phyloP scores from a whole-genome alignment of 257 asterid genomes.

The Coffea eugenioides region DNA sequence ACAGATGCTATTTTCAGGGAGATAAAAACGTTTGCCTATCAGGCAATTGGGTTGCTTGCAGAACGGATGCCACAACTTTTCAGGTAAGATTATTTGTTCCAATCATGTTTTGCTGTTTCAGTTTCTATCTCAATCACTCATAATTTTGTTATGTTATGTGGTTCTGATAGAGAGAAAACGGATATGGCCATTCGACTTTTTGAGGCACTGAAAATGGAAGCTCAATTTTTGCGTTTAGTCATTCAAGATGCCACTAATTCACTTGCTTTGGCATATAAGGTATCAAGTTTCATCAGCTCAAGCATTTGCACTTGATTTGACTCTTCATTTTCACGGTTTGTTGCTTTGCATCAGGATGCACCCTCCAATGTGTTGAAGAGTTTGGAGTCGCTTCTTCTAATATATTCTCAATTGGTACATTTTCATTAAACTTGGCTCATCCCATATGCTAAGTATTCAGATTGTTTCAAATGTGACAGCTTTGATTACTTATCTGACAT shows the following conservation, averaged over 20 bases:
- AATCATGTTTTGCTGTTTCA: slow-evolving; percentile 10
- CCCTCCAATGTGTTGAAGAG: slow-evolving; percentile 65
- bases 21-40: slow-evolving; percentile 80
- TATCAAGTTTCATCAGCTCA: slow-evolving; percentile 23
- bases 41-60: slow-evolving; percentile 95
- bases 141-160: slow-evolving; percentile 18
- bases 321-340: slow-evolving; percentile 22
- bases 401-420: slow-evolving; percentile 73
- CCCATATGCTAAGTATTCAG: slow-evolving; percentile 19
- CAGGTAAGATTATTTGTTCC: slow-evolving; percentile 44
- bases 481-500: slow-evolving; percentile 7
- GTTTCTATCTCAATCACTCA: slow-evolving; percentile 14
- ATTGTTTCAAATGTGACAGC: slow-evolving; percentile 9
- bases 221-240: slow-evolving; percentile 69
- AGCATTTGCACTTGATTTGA: slow-evolving; percentile 9
- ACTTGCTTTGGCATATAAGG: slow-evolving; percentile 92
- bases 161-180: slow-evolving; percentile 57
- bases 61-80: slow-evolving; percentile 94
- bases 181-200: slow-evolving; percentile 91
- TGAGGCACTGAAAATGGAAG: slow-evolving; percentile 77
- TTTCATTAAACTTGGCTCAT: slow-evolving; percentile 24
- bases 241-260: slow-evolving; percentile 94
- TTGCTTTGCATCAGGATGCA: slow-evolving; percentile 60
- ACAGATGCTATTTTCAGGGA: slow-evolving; percentile 80
- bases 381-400: slow-evolving; percentile 74